Evolutionary conservation across 2,329 filamentous ascomycete genomes (phyloP).

Genomic region (Penicillium sp.): DNA sequence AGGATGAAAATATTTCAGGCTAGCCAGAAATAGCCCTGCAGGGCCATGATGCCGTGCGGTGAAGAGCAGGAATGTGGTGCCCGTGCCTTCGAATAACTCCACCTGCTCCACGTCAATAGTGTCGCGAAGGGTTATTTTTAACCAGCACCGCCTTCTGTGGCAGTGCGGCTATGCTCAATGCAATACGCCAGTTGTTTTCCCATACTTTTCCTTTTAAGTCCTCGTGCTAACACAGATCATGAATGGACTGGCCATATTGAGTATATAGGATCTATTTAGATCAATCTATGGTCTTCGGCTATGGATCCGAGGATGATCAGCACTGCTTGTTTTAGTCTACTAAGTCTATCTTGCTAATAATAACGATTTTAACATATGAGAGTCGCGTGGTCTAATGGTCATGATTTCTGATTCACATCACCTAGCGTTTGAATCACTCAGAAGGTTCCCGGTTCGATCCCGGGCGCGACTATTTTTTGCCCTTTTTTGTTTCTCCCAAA

Average conservation of each 20-base stretch:
- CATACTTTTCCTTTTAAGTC: too few species aligned
- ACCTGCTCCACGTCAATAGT: constrained; percentile 5
- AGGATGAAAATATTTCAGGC: constrained; percentile 1
- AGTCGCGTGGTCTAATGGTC: not conserved
- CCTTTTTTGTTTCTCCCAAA: not conserved
- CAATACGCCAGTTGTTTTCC: too few species aligned
- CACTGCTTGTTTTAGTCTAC: too few species aligned
- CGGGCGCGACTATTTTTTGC: not conserved
- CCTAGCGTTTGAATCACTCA: not conserved
- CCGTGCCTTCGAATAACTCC: constrained; percentile 3
- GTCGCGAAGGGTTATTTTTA: constrained; percentile 7
- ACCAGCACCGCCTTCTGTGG: constrained; percentile 5
- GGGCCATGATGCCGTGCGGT: constrained; percentile 3
- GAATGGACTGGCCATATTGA: too few species aligned
- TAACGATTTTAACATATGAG: too few species aligned
- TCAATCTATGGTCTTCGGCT: too few species aligned
- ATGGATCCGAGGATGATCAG: too few species aligned
- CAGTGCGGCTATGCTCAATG: not conserved
- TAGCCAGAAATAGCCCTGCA: not conserved
- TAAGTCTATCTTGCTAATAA: too few species aligned
- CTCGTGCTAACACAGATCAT: too few species aligned
- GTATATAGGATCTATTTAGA: too few species aligned
- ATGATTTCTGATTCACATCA: not conserved
- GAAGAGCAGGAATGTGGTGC: constrained; percentile 6
- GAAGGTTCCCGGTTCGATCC: not conserved